Conservation (phyloP, 2,329 filamentous ascomycete genomes). For the Colletotrichum tofieldiae region DNA sequence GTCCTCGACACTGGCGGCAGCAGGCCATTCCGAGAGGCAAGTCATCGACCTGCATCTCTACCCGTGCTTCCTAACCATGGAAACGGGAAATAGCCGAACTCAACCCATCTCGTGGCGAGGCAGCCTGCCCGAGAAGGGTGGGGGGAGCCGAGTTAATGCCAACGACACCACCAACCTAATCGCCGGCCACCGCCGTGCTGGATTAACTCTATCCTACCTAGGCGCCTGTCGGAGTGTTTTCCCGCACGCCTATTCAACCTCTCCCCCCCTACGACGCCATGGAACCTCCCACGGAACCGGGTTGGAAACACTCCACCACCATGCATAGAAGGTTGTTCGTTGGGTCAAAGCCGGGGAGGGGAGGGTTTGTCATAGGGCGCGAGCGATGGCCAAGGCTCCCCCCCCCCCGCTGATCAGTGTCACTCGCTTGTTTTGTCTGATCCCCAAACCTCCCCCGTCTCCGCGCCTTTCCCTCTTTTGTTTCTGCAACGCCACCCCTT, state of each 20-base stretch:
- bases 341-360: not conserved
- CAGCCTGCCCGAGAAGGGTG: not conserved
- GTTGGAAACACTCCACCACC: constrained; percentile 29
- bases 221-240: constrained; percentile 3
- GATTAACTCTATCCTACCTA: constrained; percentile 22
- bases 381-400: not conserved
- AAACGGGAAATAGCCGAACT: not conserved
- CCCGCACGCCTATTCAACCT: not conserved
- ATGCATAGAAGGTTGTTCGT: constrained; percentile 28
- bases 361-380: not conserved
- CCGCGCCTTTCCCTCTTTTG: not conserved
- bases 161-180: not conserved
- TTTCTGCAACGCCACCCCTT: not conserved
- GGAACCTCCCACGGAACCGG: constrained; percentile 22
- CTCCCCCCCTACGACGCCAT: not conserved
- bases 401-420: not conserved
- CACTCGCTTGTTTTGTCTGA: constrained; percentile 16
- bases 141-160: not conserved
- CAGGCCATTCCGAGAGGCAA: constrained; percentile 16
- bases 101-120: not conserved
- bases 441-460: constrained; percentile 1
- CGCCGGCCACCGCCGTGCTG: not conserved
- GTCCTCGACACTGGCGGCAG: constrained; percentile 28
- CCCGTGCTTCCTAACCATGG: not conserved
- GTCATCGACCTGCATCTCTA: constrained; percentile 7